Evolutionary conservation across 2,329 filamentous ascomycete species (phyloP).

Genomic region (Venturia carpophila): DNA sequence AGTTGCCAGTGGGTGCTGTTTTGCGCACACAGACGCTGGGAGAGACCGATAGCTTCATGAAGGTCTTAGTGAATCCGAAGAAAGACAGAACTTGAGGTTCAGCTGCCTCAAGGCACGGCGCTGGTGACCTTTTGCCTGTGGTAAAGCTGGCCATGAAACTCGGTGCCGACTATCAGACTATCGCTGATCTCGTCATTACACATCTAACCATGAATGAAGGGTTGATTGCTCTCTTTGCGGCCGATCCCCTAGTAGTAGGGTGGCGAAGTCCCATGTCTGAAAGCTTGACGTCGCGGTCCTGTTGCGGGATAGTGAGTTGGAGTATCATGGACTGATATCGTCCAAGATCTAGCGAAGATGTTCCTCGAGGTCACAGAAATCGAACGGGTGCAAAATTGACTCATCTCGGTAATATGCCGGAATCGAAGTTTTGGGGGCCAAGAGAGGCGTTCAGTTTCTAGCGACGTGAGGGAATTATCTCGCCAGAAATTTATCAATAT

Average conservation of each 20-base stretch:
- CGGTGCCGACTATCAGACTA: background rate
- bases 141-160: conserved; percentile 6
- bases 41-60: conserved; percentile 15
- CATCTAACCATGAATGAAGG: conserved; percentile 11
- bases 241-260: background rate
- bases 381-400: too few species aligned
- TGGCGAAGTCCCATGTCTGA: too few species aligned
- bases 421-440: too few species aligned
- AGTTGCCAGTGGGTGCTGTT: conserved; percentile 20
- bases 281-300: too few species aligned
- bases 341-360: too few species aligned
- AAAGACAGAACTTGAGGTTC: background rate
- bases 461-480: too few species aligned
- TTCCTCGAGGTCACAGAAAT: too few species aligned
- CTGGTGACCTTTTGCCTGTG: conserved; percentile 20
- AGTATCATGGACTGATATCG: too few species aligned
- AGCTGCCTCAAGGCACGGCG: conserved; percentile 10
- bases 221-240: background rate
- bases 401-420: too few species aligned
- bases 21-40: conserved; percentile 21
- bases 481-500: too few species aligned
- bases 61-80: background rate
- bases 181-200: background rate
- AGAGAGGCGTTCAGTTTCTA: too few species aligned
- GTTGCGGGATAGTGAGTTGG: too few species aligned